Evolutionary conservation across 208 protist species (phyloP), one percentile per base, ranked within the genome.

Genomic region (Leishmania amazonensis): DNA sequence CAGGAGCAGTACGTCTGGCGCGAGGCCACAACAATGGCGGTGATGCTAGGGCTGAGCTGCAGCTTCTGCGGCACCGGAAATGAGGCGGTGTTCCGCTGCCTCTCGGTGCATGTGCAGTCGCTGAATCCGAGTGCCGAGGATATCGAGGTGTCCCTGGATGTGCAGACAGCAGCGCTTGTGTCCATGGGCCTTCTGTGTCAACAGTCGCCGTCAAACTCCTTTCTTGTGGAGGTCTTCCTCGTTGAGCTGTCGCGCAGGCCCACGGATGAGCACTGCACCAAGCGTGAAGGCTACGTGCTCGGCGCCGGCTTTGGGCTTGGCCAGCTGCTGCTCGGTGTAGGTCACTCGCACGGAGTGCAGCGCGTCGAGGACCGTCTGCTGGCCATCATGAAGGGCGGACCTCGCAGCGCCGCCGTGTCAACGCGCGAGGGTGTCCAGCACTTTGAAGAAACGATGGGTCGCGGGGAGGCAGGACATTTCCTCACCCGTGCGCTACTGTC

Each of bases 31-130:
- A 94, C 94, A 2, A 94, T 94, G 81, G 90, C 94, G 5, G 94
- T 97, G 13, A 90, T 97, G 88, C 82, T 97, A 15, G 94, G 94
- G 2, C 87, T 97, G 35, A 94, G 91, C 84, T 97, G 92, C 89
- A 96, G 94, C 85, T 93, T 96, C 79, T 92, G 92, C 51, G 94
- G 92, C 51, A 95, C 92, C 42, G 90, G 85, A 77, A 96, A 93
- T 68, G 88, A 89, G 79, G 80, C 94, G 38, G 91, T 97, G 38
- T 96, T 95, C 76, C 91, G 92, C 84, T 97, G 94, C 85, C 80
- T 97, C 2, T 94, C 94, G 21, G 92, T 97, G 80, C 94, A 97
- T 80, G 87, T 95, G 38, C 92, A 92, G 67, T 94, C 94, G 1
- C 87, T 97, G 57, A 97, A 92, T 47, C 92, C 94, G 4, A 92